Evolutionary conservation across 768 basidiomycete genomes (phyloP).

Genomic region (Suillus plorans): DNA sequence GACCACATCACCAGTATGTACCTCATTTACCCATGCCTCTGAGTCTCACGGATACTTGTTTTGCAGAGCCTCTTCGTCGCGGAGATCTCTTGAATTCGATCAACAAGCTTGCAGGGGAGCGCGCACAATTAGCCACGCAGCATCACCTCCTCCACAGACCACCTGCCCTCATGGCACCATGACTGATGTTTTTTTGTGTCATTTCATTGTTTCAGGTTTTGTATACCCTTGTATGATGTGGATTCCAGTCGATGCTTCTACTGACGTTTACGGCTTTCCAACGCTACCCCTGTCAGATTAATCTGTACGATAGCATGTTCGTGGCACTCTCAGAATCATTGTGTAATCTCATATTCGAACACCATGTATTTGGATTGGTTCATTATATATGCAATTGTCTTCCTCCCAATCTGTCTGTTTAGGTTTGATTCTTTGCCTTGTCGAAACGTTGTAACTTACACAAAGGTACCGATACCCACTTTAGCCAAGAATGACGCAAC

Average conservation of each 20-base stretch:
- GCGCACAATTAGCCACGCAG: conserved; percentile 36
- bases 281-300: conserved; percentile 3
- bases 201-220: not conserved
- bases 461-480: too few relatives aligned
- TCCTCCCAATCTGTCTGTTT: not conserved
- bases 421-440: not conserved
- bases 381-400: not conserved
- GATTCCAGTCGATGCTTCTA: not conserved
- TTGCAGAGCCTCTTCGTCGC: conserved; percentile 71
- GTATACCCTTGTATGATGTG: conserved; percentile 4
- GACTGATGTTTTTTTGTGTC: conserved; percentile 3
- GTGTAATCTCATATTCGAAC: not conserved
- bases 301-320: conserved; percentile 6
- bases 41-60: conserved; percentile 6
- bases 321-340: not conserved
- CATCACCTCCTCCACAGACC: conserved; percentile 32
- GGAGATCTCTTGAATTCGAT: conserved; percentile 81
- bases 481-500: too few relatives aligned
- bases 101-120: conserved; percentile 74
- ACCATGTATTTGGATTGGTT: not conserved
- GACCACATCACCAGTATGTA: conserved; percentile 79
- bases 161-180: conserved; percentile 30
- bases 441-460: not conserved
- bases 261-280: conserved; percentile 6
- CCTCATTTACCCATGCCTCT: not conserved